Evolutionary conservation across 805 yeast species (phyloP), one percentile per base, ranked within the genome.

Genomic region (Saccharomyces jurei): DNA sequence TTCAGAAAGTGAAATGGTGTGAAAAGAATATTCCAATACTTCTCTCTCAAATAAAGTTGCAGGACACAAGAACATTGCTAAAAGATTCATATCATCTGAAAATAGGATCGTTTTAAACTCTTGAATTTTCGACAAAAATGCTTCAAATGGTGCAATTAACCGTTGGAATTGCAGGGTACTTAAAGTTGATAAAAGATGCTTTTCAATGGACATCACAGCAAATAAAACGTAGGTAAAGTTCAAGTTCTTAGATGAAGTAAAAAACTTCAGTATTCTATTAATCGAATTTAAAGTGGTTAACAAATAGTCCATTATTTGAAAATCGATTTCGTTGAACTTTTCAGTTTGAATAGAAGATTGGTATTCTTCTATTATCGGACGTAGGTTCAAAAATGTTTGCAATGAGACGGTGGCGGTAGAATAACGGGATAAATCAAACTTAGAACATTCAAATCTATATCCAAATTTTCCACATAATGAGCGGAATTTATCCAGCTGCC

Each of bases 11-110:
- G 63, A 58, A 8, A 50, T 48, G 3, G 64, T 53, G 11, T 61
- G 48, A 50, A 60, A 61, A 1, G 53, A 44, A 28, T 53, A 55
- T 30, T 61, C 59, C 22, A 61, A 32, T 10, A 60, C 44, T 36
- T 56, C 59, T 55, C 62, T 55, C 29, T 60, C 64, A 31, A 61
- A 61, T 13, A 61, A 26, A 13, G 52, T 52, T 2, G 61, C 54
- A 1, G 63, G 63, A 51, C 60, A 60, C 28, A 54, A 36, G 41
- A 61, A 61, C 54, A 60, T 51, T 17, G 58, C 59, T 29, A 61
- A 29, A 28, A 58, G 30, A 28, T 54, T 54, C 51, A 54, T 50
- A 8, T 58, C 56, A 50, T 61, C 64, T 17, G 54, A 41, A 4
- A 60, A 10, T 29, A 61, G 28, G 2, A 52, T 27, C 5, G 47